These are phyloP conservation scores for Letharia columbiana DNA, from an alignment of 495 filamentous ascomycete genomes.

Conservation along the genomic window DNA sequence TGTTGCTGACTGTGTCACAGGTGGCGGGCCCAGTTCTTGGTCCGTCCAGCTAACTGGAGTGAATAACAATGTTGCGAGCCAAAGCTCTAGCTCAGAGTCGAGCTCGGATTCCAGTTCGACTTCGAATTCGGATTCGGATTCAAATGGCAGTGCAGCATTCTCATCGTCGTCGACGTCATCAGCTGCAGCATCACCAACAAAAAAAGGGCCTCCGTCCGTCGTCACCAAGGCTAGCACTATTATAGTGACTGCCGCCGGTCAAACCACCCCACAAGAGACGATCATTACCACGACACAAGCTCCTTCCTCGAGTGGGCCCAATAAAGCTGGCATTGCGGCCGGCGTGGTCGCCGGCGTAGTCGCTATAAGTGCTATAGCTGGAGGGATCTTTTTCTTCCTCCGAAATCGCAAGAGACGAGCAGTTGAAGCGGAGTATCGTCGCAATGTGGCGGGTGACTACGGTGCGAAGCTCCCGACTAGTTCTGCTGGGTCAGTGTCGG, in stretches of 20 bases:
- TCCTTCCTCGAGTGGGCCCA: conserved; percentile 34
- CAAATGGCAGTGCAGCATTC: conserved; percentile 7
- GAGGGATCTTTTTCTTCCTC: conserved; percentile 65
- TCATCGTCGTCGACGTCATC: background rate
- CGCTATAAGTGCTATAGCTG: conserved; percentile 53
- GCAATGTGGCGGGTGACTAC: conserved; percentile 55
- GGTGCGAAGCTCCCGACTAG: conserved; percentile 55
- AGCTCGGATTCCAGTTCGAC: conserved; percentile 18
- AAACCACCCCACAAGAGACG: conserved; percentile 22
- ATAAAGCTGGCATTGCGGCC: conserved; percentile 71
- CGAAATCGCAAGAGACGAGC: conserved; percentile 64
- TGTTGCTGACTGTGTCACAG: conserved; percentile 26
- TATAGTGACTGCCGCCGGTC: conserved; percentile 32
- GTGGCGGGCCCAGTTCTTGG: conserved; percentile 38
- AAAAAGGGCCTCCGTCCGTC: conserved; percentile 21
- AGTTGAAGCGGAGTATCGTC: conserved; percentile 71
- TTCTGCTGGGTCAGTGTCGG: conserved; percentile 55
- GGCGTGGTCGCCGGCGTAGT: conserved; percentile 84
- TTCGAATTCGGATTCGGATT: conserved; percentile 6
- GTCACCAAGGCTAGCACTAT: conserved; percentile 34
- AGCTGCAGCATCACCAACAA: conserved; percentile 12
- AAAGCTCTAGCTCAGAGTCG: conserved; percentile 10
- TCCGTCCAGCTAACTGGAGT: conserved; percentile 41
- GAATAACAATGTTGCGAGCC: conserved; percentile 26
- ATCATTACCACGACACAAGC: conserved; percentile 18